These are phyloP conservation scores for Colletotrichum gloeosporioides DNA, from an alignment of 2,329 filamentous ascomycete genomes.

Conservation along the genomic window DNA sequence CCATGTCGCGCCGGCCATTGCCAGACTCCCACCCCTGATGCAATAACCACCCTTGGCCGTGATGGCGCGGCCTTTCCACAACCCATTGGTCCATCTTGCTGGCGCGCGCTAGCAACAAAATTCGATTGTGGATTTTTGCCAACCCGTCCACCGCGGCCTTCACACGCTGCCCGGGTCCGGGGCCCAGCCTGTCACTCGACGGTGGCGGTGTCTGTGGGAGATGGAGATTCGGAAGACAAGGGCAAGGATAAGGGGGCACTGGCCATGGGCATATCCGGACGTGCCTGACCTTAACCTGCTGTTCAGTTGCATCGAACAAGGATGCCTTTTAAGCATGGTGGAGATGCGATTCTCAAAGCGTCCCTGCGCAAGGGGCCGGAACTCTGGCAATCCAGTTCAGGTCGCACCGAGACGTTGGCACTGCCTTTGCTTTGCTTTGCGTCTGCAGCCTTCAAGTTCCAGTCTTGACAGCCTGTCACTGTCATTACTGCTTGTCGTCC, in stretches of 20 bases:
- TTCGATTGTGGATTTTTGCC: slow-evolving; percentile 12
- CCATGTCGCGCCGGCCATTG: background rate
- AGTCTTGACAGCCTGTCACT: background rate
- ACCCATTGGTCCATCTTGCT: slow-evolving; percentile 8
- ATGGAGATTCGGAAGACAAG: background rate
- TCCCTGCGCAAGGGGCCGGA: background rate
- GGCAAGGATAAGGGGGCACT: background rate
- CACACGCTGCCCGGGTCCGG: background rate
- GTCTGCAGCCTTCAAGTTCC: background rate
- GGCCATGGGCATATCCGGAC: background rate
- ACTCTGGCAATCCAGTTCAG: background rate
- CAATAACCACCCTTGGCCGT: slow-evolving; percentile 9
- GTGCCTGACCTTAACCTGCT: background rate
- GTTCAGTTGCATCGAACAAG: slow-evolving; percentile 1
- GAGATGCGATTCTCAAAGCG: slow-evolving; percentile 12
- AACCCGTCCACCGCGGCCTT: background rate
- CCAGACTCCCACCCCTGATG: background rate
- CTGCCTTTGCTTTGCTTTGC: background rate
- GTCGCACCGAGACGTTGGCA: background rate
- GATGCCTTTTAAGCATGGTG: slow-evolving; percentile 22
- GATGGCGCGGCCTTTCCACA: slow-evolving; percentile 13
- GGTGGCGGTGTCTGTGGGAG: slow-evolving; percentile 21
- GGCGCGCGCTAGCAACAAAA: slow-evolving; percentile 19
- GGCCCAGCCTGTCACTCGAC: slow-evolving; percentile 15
- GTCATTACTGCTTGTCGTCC: background rate